Base-by-base conservation (phyloP, 306 rosid genomes). In the Malus fusca region DNA sequence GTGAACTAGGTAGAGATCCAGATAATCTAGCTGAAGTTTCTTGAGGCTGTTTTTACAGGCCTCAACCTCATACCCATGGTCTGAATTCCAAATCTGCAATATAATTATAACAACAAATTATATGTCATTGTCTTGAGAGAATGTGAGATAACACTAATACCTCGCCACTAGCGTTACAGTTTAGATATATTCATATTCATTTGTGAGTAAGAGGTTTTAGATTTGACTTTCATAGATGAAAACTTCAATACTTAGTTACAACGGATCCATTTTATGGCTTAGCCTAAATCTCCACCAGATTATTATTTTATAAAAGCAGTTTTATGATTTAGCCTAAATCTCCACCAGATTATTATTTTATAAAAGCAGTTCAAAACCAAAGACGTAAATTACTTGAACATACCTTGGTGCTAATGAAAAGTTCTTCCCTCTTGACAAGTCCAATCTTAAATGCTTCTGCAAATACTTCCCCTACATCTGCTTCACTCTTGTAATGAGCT, bases 361-460 rank as follows among this genome's bases (percentile, higher is more conserved):
- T 15, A 51, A 51, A 15, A 51, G 21, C 4, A 17, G 8, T 10
- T 43, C 21, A 51, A 17, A 48, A 48, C 5, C 4, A 46, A 46
- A 46, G 2, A 15, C 5, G 21, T 51, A 51, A 51, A 62, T 44
- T 35, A 79, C 74, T 56, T 30, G 10, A 15, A 84, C 79, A 61
- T 62, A 78, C 98, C 93, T 93, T 93, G 31, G 98, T 84, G 76
- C 96, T 91, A 10, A 93, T 84, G 81, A 93, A 93, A 73, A 93
- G 93, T 30, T 93, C 98, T 66, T 93, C 98, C 74, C 98, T 89
- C 86, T 89, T 89, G 26, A 91, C 97, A 75, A 91, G 90, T 55
- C 92, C 90, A 43, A 75, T 83, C 23, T 48, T 69, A 69, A 93
- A 77, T 69, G 97, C 98, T 77, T 89, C 98, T 46, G 89, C 79